Evolutionary conservation across 1,284 basidiomycete species (phyloP), one percentile per base, ranked within the genome.

Genomic region (Chondrostereum purpureum): DNA sequence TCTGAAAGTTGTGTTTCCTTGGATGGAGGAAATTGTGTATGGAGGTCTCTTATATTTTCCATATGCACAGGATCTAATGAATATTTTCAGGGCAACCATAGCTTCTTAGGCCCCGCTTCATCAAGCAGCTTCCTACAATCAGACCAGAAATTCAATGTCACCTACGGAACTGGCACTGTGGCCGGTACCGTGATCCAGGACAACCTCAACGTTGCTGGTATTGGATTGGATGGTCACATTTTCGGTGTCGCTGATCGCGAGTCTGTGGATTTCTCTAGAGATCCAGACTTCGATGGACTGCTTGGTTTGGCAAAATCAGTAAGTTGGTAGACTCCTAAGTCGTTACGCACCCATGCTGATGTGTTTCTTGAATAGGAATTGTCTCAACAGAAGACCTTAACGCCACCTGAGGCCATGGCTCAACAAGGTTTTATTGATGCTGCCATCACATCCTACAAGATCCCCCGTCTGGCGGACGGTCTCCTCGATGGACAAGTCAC

Each of bases 231-330:
- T 10, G 70, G 61, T 2, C 87, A 90, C 62, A 77, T 72, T 0
- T 38, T 38, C 36, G 12, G 36, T 14, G n/a, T 19, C 10, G n/a
- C 36, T n/a, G 18, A n/a, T 16, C 10, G 8, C 10, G 18, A 19
- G 17, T 10, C 10, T 14, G n/a, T 38, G 12, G 36, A n/a, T 8
- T 38, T 38, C 17, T 38, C 18, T 10, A 8, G 36, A 8, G 18
- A 38, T 10, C 10, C 18, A 14, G 17, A 79, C 0, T 90, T 91
- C 53, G 90, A 93, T 61, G 83, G 92, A 39, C 65, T 94, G 50
- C 83, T 96, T 87, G 85, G 90, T 49, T 72, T 92, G 53, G 87
- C 88, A 39, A 77, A 77, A 67, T 83, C 79, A 53, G 75, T 83
- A 58, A 44, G 74, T 68, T 16, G 8, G 27, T 31, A n/a, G n/a